Conservation (phyloP, 257 asterid species). For the Nicotiana undulata region DNA sequence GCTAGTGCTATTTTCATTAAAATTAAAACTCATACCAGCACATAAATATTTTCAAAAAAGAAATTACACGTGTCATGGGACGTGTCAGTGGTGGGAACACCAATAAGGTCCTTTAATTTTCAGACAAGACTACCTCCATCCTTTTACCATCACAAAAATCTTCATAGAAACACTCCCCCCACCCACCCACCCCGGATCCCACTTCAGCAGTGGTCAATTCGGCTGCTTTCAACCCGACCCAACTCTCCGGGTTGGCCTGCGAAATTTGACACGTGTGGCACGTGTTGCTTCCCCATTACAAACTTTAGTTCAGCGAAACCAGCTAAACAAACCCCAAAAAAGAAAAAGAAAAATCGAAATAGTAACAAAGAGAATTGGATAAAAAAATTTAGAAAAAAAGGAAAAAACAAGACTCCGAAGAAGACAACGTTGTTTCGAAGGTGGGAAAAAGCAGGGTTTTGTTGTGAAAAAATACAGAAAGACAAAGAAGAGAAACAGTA, state of each 20-base stretch:
- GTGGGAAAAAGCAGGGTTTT: slow-evolving; percentile 3
- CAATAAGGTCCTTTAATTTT: slow-evolving; percentile 14
- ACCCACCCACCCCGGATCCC: background rate
- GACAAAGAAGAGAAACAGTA: background rate
- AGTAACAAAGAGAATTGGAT: background rate
- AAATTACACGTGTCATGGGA: background rate
- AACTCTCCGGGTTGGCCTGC: background rate
- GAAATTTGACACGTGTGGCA: background rate
- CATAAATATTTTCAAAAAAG: no score
- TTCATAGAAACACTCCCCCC: background rate
- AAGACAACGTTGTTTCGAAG: background rate
- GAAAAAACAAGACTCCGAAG: background rate
- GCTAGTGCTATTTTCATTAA: no score
- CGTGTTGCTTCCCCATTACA: slow-evolving; percentile 1
- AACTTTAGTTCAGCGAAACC: background rate
- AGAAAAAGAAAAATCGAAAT: background rate
- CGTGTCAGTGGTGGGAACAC: background rate
- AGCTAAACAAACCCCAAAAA: background rate
- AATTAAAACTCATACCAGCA: no score
- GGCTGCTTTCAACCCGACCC: slow-evolving; percentile 3
- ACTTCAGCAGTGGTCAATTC: background rate
- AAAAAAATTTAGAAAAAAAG: background rate
- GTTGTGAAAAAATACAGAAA: background rate
- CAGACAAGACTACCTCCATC: background rate
- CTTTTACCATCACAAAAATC: background rate